Conservation (phyloP, 371 early-diverging fungal species). For the Haplosporangium sp. region DNA sequence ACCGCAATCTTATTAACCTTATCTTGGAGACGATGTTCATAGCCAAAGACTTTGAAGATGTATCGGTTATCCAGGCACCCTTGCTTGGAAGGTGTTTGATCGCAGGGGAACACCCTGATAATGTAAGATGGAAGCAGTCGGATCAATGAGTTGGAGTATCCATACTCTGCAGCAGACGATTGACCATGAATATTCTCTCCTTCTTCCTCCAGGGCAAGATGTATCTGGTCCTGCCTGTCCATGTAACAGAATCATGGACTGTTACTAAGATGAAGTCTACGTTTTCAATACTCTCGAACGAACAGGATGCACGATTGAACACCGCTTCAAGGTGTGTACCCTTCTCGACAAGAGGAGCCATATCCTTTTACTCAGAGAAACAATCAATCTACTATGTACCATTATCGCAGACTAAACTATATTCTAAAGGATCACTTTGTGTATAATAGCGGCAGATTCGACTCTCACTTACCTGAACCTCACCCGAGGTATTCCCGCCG, state of each 20-base stretch:
- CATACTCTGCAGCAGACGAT: neutral
- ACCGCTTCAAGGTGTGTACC: neutral
- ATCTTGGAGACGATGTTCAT: neutral
- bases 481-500: no score
- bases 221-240: slow-evolving; percentile 28
- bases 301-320: slow-evolving; percentile 23
- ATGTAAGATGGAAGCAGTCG: slow-evolving; percentile 10
- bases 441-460: no score
- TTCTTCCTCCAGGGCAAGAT: slow-evolving; percentile 7
- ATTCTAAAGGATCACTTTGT: no score
- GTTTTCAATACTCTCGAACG: slow-evolving; percentile 12
- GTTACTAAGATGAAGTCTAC: slow-evolving; percentile 21
- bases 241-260: slow-evolving; percentile 35
- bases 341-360: neutral
- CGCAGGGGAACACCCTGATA: slow-evolving; percentile 39
- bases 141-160: neutral
- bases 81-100: slow-evolving; percentile 30
- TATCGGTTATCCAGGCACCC: slow-evolving; percentile 26
- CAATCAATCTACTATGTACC: no score
- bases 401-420: no score
- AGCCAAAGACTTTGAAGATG: slow-evolving; percentile 45
- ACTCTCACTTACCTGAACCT: no score
- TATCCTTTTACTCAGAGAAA: slow-evolving; percentile 7
- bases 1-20: neutral
- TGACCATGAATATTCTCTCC: neutral